phyloP scores from a whole-genome alignment of 1,284 basidiomycete genomes.

The Porogramme epimiltina region DNA sequence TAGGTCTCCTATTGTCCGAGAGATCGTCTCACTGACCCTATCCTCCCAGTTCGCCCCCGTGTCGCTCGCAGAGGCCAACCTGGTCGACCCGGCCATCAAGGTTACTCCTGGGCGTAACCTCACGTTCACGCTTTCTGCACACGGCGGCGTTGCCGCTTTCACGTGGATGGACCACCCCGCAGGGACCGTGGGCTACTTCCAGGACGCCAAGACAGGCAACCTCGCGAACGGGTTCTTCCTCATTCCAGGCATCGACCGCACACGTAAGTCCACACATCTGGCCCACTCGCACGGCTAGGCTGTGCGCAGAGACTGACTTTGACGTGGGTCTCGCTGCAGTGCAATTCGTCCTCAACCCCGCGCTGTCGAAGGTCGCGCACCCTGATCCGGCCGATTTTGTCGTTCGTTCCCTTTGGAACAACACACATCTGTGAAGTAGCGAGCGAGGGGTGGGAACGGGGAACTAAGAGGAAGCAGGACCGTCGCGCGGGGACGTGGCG shows the following conservation, averaged over 20 bases:
- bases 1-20: constrained; percentile 29
- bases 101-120: constrained; percentile 36
- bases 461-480: too few relatives aligned
- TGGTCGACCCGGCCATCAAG: constrained; percentile 50
- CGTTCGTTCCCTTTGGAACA: constrained; percentile 59
- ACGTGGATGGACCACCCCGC: constrained; percentile 62
- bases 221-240: constrained; percentile 57
- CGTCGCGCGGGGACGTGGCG: too few relatives aligned
- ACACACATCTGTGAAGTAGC: constrained; percentile 47
- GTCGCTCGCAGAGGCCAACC: constrained; percentile 44
- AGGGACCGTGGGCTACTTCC: constrained; percentile 55
- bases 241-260: constrained; percentile 50
- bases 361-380: constrained; percentile 37
- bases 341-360: constrained; percentile 42
- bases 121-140: constrained; percentile 54
- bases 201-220: constrained; percentile 41
- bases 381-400: constrained; percentile 50
- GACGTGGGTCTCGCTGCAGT: constrained; percentile 33
- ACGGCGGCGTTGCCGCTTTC: constrained; percentile 56
- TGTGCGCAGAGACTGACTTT: neutral
- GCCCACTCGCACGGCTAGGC: neutral
- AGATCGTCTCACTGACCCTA: neutral
- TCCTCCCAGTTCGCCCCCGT: constrained; percentile 50
- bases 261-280: constrained; percentile 44
- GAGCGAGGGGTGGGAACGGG: too few relatives aligned